These are phyloP conservation scores for Phialophora tarda DNA, from an alignment of 2,329 filamentous ascomycete genomes.

Conservation along the genomic window DNA sequence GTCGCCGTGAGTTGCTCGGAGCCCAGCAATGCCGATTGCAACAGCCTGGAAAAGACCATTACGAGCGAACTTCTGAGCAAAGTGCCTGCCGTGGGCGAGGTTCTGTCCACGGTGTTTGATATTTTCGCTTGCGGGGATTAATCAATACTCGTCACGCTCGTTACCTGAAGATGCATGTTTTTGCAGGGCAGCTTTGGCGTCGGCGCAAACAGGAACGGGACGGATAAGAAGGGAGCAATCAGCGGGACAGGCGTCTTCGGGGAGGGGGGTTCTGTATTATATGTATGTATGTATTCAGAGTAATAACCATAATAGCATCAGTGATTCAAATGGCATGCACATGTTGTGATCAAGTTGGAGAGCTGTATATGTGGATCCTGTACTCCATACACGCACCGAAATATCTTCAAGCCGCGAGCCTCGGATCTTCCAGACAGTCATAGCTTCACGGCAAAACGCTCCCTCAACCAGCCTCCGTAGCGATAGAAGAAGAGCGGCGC, in stretches of 20 bases:
- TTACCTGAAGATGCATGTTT: not conserved
- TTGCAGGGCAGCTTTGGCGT: not conserved
- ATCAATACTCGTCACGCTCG: not conserved
- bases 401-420: too few species aligned
- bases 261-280: too few species aligned
- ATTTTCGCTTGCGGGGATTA: not conserved
- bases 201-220: not conserved
- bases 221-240: not conserved
- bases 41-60: not conserved
- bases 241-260: too few species aligned
- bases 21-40: not conserved
- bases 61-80: not conserved
- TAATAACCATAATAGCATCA: too few species aligned
- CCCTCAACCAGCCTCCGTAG: not conserved
- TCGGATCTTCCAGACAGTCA: too few species aligned
- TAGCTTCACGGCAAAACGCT: constrained; percentile 1
- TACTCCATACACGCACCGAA: too few species aligned
- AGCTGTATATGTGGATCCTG: too few species aligned
- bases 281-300: too few species aligned
- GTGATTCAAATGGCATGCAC: too few species aligned
- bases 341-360: too few species aligned
- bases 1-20: not conserved
- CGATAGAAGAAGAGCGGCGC: constrained; percentile 45
- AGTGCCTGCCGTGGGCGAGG: not conserved
- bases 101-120: not conserved